Conservation (phyloP, 805 yeast species). For the Saccharomycopsis guyanensis region DNA sequence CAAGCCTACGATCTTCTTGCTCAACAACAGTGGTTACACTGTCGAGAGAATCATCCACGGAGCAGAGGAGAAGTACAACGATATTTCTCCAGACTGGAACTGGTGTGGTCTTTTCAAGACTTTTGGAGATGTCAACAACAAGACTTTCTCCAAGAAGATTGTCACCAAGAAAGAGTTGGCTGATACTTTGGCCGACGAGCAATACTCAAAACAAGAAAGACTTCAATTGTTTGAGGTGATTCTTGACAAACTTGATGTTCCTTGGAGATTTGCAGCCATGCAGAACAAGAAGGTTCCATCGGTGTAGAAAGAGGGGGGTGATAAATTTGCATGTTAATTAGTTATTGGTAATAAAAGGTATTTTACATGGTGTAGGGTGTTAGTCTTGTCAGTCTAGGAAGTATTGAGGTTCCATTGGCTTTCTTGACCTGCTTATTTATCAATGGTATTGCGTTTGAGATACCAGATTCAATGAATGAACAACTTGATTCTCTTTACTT, state of each 20-base stretch:
- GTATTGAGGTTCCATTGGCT: too few relatives aligned
- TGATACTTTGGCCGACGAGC: conserved; percentile 30
- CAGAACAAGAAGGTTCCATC: neutral
- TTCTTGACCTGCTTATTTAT: too few relatives aligned
- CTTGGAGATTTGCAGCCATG: conserved; percentile 50
- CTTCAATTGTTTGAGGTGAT: conserved; percentile 53
- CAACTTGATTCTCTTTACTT: too few relatives aligned
- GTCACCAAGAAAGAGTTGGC: conserved; percentile 34
- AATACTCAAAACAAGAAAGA: conserved; percentile 28
- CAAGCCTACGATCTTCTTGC: conserved; percentile 61
- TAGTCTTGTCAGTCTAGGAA: too few relatives aligned
- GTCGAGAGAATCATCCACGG: conserved; percentile 86
- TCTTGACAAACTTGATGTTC: conserved; percentile 54
- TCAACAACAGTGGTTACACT: conserved; percentile 85
- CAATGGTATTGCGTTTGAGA: too few relatives aligned
- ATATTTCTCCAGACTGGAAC: conserved; percentile 73
- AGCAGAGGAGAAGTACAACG: conserved; percentile 68
- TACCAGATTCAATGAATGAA: too few relatives aligned
- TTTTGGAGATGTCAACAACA: conserved; percentile 47
- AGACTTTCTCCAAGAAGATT: conserved; percentile 30
- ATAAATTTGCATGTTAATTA: too few relatives aligned
- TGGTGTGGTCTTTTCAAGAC: conserved; percentile 64
- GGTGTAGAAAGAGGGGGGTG: too few relatives aligned
- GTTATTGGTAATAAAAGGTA: too few relatives aligned
- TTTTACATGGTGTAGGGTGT: too few relatives aligned